Conservation (phyloP, 768 basidiomycete species). For the Trametes punicea region DNA sequence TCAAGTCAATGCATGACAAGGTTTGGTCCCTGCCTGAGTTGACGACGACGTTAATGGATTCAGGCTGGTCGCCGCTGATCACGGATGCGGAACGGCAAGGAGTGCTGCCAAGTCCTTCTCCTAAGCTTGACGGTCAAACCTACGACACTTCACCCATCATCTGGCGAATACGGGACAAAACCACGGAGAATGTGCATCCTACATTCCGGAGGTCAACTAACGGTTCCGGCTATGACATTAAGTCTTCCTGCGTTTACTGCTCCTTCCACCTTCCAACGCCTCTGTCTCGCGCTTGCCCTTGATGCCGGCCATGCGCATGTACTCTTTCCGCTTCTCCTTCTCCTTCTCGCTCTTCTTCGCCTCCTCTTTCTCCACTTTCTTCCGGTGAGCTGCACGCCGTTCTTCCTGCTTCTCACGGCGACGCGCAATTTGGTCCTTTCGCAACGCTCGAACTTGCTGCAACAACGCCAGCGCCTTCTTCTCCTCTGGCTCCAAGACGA, state of each 20-base stretch:
- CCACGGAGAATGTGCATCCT: too few species aligned
- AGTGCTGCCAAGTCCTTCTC: too few species aligned
- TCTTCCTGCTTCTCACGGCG: constrained; percentile 87
- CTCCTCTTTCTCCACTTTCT: constrained; percentile 73
- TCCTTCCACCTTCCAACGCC: constrained; percentile 49
- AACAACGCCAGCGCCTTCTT: constrained; percentile 86
- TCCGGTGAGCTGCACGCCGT: constrained; percentile 61
- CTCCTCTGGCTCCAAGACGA: constrained; percentile 94
- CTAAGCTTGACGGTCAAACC: too few species aligned
- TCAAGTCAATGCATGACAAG: too few species aligned
- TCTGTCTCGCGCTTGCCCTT: constrained; percentile 68
- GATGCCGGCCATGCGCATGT: constrained; percentile 68
- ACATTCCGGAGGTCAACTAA: too few species aligned
- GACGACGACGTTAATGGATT: too few species aligned
- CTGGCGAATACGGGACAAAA: too few species aligned
- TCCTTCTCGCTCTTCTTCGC: constrained; percentile 60
- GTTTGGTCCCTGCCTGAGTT: too few species aligned
- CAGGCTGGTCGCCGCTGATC: too few species aligned
- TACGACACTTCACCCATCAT: too few species aligned
- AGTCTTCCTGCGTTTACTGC: constrained; percentile 42
- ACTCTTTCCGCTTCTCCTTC: constrained; percentile 72
- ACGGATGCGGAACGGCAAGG: too few species aligned
- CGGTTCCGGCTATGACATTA: too few species aligned
- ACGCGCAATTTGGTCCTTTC: constrained; percentile 81
- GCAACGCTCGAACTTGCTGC: constrained; percentile 89